phyloP scores from a whole-genome alignment of 495 filamentous ascomycete genomes.

The Jackrogersella multiformis region DNA sequence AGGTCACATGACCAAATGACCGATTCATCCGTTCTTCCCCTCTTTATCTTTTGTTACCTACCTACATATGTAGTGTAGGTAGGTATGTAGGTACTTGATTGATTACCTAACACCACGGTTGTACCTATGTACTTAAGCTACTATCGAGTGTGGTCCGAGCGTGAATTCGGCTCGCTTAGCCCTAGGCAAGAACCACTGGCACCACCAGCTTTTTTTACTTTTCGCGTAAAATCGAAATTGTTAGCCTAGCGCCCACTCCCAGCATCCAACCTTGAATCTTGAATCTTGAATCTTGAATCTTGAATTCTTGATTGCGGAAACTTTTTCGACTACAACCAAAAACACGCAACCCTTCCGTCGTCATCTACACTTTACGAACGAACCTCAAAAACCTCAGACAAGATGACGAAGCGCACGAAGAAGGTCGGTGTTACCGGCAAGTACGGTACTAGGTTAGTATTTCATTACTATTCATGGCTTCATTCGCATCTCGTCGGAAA shows the following conservation, averaged over 20 bases:
- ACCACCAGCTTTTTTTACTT: too few relatives aligned
- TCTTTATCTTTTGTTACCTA: background rate
- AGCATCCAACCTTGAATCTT: conserved; percentile 7
- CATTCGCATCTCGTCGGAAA: conserved; percentile 14
- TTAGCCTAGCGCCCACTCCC: conserved; percentile 24
- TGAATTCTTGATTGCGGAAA: conserved; percentile 33
- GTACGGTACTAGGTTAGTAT: conserved; percentile 67
- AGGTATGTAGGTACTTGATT: too few relatives aligned
- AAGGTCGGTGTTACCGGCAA: conserved; percentile 88
- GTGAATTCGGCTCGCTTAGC: conserved; percentile 34
- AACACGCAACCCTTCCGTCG: conserved; percentile 32
- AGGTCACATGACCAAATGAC: conserved; percentile 20
- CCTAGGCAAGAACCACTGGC: conserved; percentile 28
- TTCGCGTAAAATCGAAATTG: conserved; percentile 27
- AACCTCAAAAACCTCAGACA: conserved; percentile 56
- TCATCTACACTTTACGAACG: conserved; percentile 51
- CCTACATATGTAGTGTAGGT: too few relatives aligned
- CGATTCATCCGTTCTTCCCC: too few relatives aligned
- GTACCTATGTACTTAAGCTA: background rate
- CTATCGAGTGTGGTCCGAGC: conserved; percentile 19
- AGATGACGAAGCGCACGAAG: conserved; percentile 98
- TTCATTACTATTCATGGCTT: conserved; percentile 7
- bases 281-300: conserved; percentile 20
- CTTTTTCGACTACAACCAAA: conserved; percentile 29
- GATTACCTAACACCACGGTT: too few relatives aligned